A percentile compares a stretch with the other conserved stretches of the same genome.
Evolutionary conservation across 768 basidiomycete species (phyloP).

Genomic region (Postia placenta): DNA sequence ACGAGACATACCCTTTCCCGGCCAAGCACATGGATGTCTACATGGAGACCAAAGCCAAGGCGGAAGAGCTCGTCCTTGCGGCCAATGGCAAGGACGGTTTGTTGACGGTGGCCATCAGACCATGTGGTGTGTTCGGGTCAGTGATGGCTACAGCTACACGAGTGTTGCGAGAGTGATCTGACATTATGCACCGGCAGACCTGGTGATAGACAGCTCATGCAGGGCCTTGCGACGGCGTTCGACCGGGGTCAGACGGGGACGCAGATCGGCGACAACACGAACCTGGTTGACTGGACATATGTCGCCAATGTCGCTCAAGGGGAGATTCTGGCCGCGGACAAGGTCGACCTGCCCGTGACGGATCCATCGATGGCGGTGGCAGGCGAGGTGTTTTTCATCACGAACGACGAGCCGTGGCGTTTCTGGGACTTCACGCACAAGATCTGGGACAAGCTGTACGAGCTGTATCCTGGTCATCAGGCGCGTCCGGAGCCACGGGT

Average conservation of each 20-base stretch:
- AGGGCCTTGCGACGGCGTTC: slow-evolving; percentile 75
- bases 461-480: slow-evolving; percentile 47
- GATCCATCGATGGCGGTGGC: slow-evolving; percentile 65
- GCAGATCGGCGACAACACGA: slow-evolving; percentile 91
- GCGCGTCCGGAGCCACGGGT: slow-evolving; percentile 34
- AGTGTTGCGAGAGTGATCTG: no score
- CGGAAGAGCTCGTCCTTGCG: slow-evolving; percentile 74
- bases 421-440: slow-evolving; percentile 92
- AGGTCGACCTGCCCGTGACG: slow-evolving; percentile 73
- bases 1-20: slow-evolving; percentile 80
- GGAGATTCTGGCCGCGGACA: slow-evolving; percentile 85
- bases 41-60: slow-evolving; percentile 90
- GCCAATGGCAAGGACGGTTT: slow-evolving; percentile 85
- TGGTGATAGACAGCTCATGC: slow-evolving; percentile 83
- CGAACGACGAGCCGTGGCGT: slow-evolving; percentile 92
- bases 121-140: slow-evolving; percentile 94
- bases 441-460: slow-evolving; percentile 61
- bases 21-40: slow-evolving; percentile 81
- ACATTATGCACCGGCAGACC: no score
- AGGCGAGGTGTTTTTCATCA: slow-evolving; percentile 93
- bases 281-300: slow-evolving; percentile 95
- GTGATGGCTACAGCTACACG: no score
- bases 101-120: slow-evolving; percentile 84
- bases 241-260: slow-evolving; percentile 80
- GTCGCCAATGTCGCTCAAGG: slow-evolving; percentile 94